phyloP scores from a whole-genome alignment of 2,329 filamentous ascomycete genomes.

The Balansia obtecta region DNA sequence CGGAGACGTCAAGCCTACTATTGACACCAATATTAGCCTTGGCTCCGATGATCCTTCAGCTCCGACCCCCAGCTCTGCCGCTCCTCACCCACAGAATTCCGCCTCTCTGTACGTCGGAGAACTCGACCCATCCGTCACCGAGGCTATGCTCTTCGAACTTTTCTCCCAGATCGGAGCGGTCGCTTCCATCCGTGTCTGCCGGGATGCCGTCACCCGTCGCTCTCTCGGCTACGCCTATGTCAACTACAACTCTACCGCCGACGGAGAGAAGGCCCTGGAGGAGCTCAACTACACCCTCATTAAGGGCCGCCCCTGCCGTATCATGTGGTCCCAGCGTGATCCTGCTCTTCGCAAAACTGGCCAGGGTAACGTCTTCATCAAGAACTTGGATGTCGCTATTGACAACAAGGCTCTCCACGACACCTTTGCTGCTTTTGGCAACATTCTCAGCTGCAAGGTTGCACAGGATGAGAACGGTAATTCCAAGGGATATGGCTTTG shows the following conservation, averaged over 20 bases:
- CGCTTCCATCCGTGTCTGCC: constrained; percentile 98
- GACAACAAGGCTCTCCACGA: constrained; percentile 99
- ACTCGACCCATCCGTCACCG: constrained; percentile 92
- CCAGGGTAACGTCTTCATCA: constrained; percentile 99
- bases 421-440: constrained; percentile 96
- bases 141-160: constrained; percentile 99
- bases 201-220: constrained; percentile 94
- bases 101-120: constrained; percentile 98
- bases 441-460: constrained; percentile 99
- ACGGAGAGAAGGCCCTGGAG: constrained; percentile 96
- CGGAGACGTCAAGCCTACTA: constrained; percentile 52
- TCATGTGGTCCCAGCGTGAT: constrained; percentile 99
- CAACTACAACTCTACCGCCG: constrained; percentile 96
- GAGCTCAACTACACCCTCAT: constrained; percentile 99
- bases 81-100: constrained; percentile 75
- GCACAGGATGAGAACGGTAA: constrained; percentile 92
- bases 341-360: constrained; percentile 98
- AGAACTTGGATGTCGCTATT: constrained; percentile 96
- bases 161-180: constrained; percentile 99
- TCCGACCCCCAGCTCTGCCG: constrained; percentile 61
- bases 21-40: constrained; percentile 60
- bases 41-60: constrained; percentile 47
- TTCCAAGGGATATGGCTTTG: constrained; percentile 98
- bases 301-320: constrained; percentile 97
- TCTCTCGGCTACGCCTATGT: constrained; percentile 99